phyloP scores from a whole-genome alignment of 805 yeast species.

The Hanseniaspora mollemarum region DNA sequence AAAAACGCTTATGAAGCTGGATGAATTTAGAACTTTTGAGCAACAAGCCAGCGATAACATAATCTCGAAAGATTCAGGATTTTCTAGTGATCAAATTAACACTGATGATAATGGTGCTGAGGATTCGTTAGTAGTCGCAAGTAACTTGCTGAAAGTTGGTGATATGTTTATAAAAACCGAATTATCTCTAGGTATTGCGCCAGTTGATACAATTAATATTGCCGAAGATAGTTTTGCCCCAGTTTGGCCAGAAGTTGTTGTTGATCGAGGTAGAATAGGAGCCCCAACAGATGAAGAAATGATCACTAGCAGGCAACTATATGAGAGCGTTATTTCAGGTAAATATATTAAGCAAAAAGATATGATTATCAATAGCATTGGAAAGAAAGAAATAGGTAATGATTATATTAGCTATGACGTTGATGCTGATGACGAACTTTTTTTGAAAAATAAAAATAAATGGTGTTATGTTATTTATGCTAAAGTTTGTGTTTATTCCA shows the following conservation, averaged over 20 bases:
- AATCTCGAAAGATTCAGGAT: background rate
- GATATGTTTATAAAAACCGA: conserved; percentile 63
- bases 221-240: conserved; percentile 28
- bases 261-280: conserved; percentile 62
- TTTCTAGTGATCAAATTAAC: background rate
- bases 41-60: conserved; percentile 17
- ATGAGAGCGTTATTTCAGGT: conserved; percentile 49
- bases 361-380: conserved; percentile 38
- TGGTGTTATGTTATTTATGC: conserved; percentile 58
- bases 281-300: conserved; percentile 83
- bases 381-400: conserved; percentile 41
- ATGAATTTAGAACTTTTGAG: conserved; percentile 55
- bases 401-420: conserved; percentile 42
- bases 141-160: conserved; percentile 59
- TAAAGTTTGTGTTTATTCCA: conserved; percentile 61
- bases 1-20: conserved; percentile 46
- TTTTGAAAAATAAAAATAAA: conserved; percentile 32
- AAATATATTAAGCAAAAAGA: conserved; percentile 41
- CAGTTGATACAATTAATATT: conserved; percentile 33
- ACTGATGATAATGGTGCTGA: conserved; percentile 24
- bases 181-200: conserved; percentile 46
- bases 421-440: conserved; percentile 23
- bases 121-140: conserved; percentile 39
- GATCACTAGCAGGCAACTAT: conserved; percentile 53
- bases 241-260: conserved; percentile 64